phyloP scores from a whole-genome alignment of 345 rosid genomes.

The Bruguiera parviflora region DNA sequence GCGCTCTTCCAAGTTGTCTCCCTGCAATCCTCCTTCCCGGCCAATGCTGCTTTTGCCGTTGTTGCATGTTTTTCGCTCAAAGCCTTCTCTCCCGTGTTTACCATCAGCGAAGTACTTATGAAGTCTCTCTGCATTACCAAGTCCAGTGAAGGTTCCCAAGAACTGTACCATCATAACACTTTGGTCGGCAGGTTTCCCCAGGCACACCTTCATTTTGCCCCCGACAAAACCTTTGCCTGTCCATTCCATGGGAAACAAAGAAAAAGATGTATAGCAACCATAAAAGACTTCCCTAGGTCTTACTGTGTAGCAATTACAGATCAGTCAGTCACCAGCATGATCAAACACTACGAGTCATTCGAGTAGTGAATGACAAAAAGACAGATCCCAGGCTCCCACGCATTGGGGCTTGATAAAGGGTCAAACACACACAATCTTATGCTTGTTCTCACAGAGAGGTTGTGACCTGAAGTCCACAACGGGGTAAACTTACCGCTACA shows the following conservation, averaged over 20 bases:
- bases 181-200: slow-evolving; percentile 54
- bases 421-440: too few relatives aligned
- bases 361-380: too few relatives aligned
- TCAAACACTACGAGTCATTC: too few relatives aligned
- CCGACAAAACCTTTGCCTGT: slow-evolving; percentile 48
- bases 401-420: too few relatives aligned
- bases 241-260: neutral
- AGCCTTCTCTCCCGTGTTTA: slow-evolving; percentile 41
- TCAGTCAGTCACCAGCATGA: too few relatives aligned
- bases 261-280: neutral
- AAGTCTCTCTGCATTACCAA: slow-evolving; percentile 45
- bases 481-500: too few relatives aligned
- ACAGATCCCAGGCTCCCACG: too few relatives aligned
- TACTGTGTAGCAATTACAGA: neutral
- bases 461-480: too few relatives aligned
- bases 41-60: slow-evolving; percentile 6
- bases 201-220: slow-evolving; percentile 47
- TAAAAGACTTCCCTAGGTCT: neutral
- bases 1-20: slow-evolving; percentile 35
- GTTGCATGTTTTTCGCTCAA: slow-evolving; percentile 22
- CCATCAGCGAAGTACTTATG: slow-evolving; percentile 35
- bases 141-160: slow-evolving; percentile 46
- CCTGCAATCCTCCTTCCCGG: slow-evolving; percentile 17
- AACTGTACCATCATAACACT: slow-evolving; percentile 51
- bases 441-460: too few relatives aligned